Evolutionary conservation across 768 basidiomycete genomes (phyloP), one percentile per base, ranked within the genome.

Genomic region (Russula lepida): DNA sequence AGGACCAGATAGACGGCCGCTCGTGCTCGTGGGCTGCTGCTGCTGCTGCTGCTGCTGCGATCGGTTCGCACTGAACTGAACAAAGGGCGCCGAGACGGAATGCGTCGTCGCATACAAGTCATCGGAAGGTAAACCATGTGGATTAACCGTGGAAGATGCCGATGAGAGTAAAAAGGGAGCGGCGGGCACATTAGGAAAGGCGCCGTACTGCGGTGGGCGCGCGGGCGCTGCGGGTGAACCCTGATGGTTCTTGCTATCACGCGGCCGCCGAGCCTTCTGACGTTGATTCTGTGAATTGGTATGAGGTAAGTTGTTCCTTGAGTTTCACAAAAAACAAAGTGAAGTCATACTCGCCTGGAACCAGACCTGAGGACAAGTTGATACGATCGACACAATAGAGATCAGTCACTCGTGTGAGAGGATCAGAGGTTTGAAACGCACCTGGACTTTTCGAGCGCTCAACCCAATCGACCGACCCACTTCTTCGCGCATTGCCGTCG

Each of bases 381-480:
- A 17, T 15, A 8, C 41, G 59, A 68, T 55, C 46, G 56, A 64
- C 47, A 64, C 28, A 60, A 28, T 58, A 30, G 49, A 64, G 46
- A 64, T 48, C 53, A n/a, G 28, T 32, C 46, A 28, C 52, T 35
- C 43, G 69, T 3, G 8, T 23, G 43, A 21, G 41, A 43, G n/a
- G 21, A 44, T 44, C 54, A 59, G 62, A 62, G 37, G 4, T 19
- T 54, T 11, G 47, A 35, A 32, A 78, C 86, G 69, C 68, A 88
- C 90, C 83, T 94, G 91, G 3, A 94, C 91, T 76, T 93, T 91
- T 43, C 91, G 82, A 50, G 90, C 89, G 70, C 89, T 92, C 69
- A 94, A 74, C n/a, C 90, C 91, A 66, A 93, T 93, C 37, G 87
- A 79, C 25, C 86, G 83, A 8, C 92, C 91, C 28, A 93, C 90